Base-by-base conservation (phyloP, 306 rosid genomes). In the Malus orientalis region DNA sequence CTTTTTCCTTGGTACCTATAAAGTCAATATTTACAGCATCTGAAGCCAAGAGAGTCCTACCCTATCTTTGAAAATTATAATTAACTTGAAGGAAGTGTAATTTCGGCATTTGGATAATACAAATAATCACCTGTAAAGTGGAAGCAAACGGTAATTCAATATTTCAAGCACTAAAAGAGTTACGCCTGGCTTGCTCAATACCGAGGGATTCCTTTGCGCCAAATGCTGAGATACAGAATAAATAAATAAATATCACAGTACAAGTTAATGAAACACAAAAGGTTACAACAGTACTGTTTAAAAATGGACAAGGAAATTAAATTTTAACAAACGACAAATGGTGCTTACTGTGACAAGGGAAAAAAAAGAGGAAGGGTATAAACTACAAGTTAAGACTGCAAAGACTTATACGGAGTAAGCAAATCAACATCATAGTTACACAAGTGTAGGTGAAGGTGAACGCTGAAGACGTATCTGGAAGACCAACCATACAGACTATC, bases 91-190 rank as follows among this genome's bases (percentile, higher is more conserved):
- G 60, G 44, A 59, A 47, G 67, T 49, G 51, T 69, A 40, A 71
- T 53, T 71, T 55, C 76, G 62, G 75, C 59, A 40, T 8, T 63
- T 66, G 55, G 75, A 22, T 42, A 58, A 71, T 15, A 73, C 62
- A 76, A 76, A 74, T 70, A 81, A 73, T 83, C 82, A 92, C 97
- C 99, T 95, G 89, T 95, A 95, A 70, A 92, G 92, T 74, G 99
- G 97, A 83, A 95, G 97, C 76, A 95, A 84, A 71, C 99, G 89
- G 75, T 95, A 95, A 91, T 95, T 95, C 92, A 95, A 79, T 76
- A 95, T 90, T 89, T 95, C 99, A 79, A 95, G 97, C 85, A 95
- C 90, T 88, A 92, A 82, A 80, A 95, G 93, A 47, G 99, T 89
- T 70, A 90, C 97, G 5, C 97, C 99, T 58, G 97, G 91, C 87